Percentiles rank a stretch among this genome's conserved stretches.
Evolutionary conservation across 192 early-diverging fungal genomes (phyloP).

Genomic region (Backusella parvicylindrica): DNA sequence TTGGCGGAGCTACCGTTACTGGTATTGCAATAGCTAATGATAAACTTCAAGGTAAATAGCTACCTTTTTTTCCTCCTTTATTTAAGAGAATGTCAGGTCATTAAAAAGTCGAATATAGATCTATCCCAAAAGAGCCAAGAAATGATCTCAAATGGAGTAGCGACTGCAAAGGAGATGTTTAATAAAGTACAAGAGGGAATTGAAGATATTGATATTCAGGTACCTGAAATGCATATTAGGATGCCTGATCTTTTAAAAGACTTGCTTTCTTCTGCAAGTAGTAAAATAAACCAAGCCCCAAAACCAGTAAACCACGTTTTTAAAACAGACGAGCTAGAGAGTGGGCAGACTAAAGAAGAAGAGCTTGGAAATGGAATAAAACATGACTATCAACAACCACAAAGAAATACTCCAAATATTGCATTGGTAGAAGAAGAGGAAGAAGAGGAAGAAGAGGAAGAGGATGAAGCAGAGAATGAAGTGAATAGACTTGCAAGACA

Average conservation of each 20-base stretch:
- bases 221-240: conserved; percentile 40
- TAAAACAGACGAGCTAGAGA: background rate
- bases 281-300: background rate
- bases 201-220: conserved; percentile 28
- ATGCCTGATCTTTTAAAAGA: conserved; percentile 33
- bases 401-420: background rate
- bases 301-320: conserved; percentile 3
- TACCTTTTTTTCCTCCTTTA: background rate
- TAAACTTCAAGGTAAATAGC: conserved; percentile 48
- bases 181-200: conserved; percentile 32
- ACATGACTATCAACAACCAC: background rate
- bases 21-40: conserved; percentile 59
- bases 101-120: background rate
- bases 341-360: conserved; percentile 12
- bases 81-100: background rate
- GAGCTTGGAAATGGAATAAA: conserved; percentile 24
- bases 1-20: conserved; percentile 55
- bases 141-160: conserved; percentile 12
- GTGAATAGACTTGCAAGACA: conserved; percentile 24
- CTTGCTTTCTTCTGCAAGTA: conserved; percentile 10
- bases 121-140: background rate
- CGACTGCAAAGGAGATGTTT: conserved; percentile 36
- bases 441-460: background rate
- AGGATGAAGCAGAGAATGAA: conserved; percentile 45
- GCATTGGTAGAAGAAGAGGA: background rate